Base-by-base conservation (phyloP, 768 basidiomycete species). In the Kwoniella shandongensis region DNA sequence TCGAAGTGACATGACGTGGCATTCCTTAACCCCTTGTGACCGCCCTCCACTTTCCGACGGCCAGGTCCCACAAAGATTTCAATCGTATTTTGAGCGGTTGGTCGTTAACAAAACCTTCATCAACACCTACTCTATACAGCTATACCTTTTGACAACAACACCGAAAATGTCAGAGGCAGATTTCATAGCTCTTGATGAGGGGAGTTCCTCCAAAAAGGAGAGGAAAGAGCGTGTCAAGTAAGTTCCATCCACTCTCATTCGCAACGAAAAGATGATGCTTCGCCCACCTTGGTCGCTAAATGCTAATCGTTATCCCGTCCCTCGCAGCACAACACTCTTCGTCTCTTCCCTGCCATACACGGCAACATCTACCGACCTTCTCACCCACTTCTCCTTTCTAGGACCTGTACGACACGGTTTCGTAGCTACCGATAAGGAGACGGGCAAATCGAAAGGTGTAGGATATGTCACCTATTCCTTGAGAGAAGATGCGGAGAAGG, bases 371-470 rank as follows among this genome's bases (percentile, higher is more conserved):
- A 86, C 86, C 44, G 91, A 96, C 77, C 81, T 98, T 26, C 84
- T 89, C 67, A 91, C 92, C 0, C 83, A 93, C 20, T 96, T 97
- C 79, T 97, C 93, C 6, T 91, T 93, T 76, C 84, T 96, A 62
- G 96, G 91, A 0, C 96, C 96, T 26, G 88, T 99, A 15, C 84
- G 91, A 35, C 86, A 88, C 18, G 93, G 92, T 0, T 98, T 99
- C 69, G 86, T 99, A 6, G 96, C 97, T 18, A 84, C 85, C 12
- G 87, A 92, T 52, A 85, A 83, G 59, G 69, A 72, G 10, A 62
- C 67, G 2, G 75, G 69, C 48, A 74, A 65, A 60, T 92, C 91
- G 1, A 96, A 97, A 74, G 94, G 94, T 62, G 92, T 98, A 20
- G 96, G 96, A 59, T 98, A 96, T 72, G 90, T 97, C 61, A 87